Conservation (phyloP, 257 asterid species). For the Avicennia marina region DNA sequence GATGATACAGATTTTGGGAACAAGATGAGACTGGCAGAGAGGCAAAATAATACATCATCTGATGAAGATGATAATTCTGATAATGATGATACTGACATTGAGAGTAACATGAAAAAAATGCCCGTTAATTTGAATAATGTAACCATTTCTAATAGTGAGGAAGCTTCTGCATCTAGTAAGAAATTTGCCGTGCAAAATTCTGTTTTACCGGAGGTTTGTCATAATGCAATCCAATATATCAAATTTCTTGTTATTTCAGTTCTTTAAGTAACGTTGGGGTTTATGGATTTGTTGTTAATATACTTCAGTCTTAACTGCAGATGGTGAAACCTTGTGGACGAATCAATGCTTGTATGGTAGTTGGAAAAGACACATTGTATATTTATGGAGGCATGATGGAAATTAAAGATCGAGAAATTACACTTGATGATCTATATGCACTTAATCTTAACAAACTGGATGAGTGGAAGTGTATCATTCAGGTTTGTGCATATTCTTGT, state of each 20-base stretch:
- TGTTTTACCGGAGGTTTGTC: conserved; percentile 66
- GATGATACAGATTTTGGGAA: conserved; percentile 32
- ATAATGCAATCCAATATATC: not conserved
- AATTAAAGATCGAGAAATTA: conserved; percentile 78
- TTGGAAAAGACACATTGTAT: conserved; percentile 82
- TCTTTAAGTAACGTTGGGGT: conserved; percentile 4
- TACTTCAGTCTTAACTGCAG: conserved; percentile 42
- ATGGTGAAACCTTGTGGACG: conserved; percentile 94
- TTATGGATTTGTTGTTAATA: conserved; percentile 3
- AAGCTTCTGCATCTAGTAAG: conserved; percentile 43
- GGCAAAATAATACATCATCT: conserved; percentile 26
- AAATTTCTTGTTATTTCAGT: conserved; percentile 11
- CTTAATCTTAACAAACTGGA: conserved; percentile 95
- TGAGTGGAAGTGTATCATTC: conserved; percentile 91
- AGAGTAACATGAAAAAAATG: conserved; percentile 41
- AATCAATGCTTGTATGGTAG: conserved; percentile 82
- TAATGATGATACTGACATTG: conserved; percentile 38
- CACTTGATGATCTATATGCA: conserved; percentile 84
- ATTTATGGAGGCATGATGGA: conserved; percentile 98
- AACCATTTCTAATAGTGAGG: conserved; percentile 29
- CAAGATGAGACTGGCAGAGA: conserved; percentile 31
- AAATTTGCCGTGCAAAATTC: conserved; percentile 56
- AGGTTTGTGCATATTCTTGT: conserved; percentile 44
- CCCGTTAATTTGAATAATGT: conserved; percentile 48
- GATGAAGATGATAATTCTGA: conserved; percentile 59